Base-by-base conservation (phyloP, 805 yeast species). In the Metschnikowia colocasiae region DNA sequence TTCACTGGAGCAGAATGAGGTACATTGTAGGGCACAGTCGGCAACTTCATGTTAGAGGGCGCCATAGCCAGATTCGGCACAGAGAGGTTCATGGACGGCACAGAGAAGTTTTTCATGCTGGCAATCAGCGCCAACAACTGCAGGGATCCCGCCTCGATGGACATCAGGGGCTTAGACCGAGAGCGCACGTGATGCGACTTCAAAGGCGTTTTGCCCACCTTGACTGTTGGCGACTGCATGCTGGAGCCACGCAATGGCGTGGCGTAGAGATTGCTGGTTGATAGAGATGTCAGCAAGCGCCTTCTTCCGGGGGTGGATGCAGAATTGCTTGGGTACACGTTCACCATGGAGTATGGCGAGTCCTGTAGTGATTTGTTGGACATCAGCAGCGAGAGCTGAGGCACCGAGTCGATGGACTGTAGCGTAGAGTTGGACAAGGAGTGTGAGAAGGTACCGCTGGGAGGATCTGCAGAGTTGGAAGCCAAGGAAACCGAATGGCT, bases 241-340 rank as follows among this genome's bases (percentile, higher is more conserved):
- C 31, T 41, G 29, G 45, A 33, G 20, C 46, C 49, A 9, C 72
- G 62, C 33, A 68, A 58, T 1, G 78, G 75, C 1, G 76, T 74
- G 15, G 63, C 56, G 47, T 62, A 57, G 46, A 51, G 49, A 40
- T 53, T 52, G 22, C 53, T 47, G 51, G 71, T 59, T 34, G 67
- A 56, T 38, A 71, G 53, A 48, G 73, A 63, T 35, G 66, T 54
- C 51, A 71, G 60, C 58, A 67, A 63, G 40, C 63, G 65, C 48
- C 75, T 57, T 20, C 68, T 58, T 18, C 69, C 56, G 1, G 76
- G 75, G 6, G 75, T 71, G 31, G 68, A 57, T 32, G 57, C 48
- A 10, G 41, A 18, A n/a, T 47, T 43, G 5, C 25, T 43, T 9
- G 43, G 43, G 33, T 30, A n/a, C 16, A 40, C 36, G n/a, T 43